Evolutionary conservation across 1,284 basidiomycete genomes (phyloP).

Genomic region (Moesziomyces antarcticus): DNA sequence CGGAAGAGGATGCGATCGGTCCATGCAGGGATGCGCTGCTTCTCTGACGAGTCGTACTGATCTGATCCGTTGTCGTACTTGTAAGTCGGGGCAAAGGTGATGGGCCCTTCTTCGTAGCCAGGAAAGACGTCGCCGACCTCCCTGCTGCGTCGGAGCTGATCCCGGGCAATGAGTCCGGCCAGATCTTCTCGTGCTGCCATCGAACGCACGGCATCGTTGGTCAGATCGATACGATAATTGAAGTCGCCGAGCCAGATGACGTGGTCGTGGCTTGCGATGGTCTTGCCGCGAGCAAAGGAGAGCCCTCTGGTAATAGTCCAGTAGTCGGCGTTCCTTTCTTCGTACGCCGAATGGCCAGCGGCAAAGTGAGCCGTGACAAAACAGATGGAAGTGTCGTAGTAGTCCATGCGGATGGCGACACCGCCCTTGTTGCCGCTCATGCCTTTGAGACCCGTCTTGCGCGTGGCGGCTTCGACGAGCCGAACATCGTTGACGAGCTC

Average conservation of each 20-base stretch:
- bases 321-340: slow-evolving; percentile 93
- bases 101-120: slow-evolving; percentile 87
- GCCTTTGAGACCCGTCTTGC: slow-evolving; percentile 96
- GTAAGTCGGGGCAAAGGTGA: slow-evolving; percentile 89
- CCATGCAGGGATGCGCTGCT: slow-evolving; percentile 96
- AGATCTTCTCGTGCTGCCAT: slow-evolving; percentile 72
- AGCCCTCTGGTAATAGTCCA: slow-evolving; percentile 84
- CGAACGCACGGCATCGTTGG: slow-evolving; percentile 80
- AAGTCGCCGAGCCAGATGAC: slow-evolving; percentile 92
- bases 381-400: slow-evolving; percentile 89
- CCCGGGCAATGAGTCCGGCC: slow-evolving; percentile 79
- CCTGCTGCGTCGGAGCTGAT: slow-evolving; percentile 69
- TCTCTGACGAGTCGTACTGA: slow-evolving; percentile 93
- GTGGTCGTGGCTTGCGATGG: slow-evolving; percentile 85
- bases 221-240: slow-evolving; percentile 91
- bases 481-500: slow-evolving; percentile 82
- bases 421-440: slow-evolving; percentile 94
- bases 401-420: slow-evolving; percentile 89
- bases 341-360: slow-evolving; percentile 87
- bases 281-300: slow-evolving; percentile 88
- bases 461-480: slow-evolving; percentile 88
- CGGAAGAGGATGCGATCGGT: slow-evolving; percentile 80
- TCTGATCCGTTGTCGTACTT: slow-evolving; percentile 81
- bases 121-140: slow-evolving; percentile 73
- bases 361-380: slow-evolving; percentile 96